Percentiles rank a stretch among this genome's conserved stretches.
Conservation (phyloP, 108 stramenopile species). For the Nannochloropsis salina region DNA sequence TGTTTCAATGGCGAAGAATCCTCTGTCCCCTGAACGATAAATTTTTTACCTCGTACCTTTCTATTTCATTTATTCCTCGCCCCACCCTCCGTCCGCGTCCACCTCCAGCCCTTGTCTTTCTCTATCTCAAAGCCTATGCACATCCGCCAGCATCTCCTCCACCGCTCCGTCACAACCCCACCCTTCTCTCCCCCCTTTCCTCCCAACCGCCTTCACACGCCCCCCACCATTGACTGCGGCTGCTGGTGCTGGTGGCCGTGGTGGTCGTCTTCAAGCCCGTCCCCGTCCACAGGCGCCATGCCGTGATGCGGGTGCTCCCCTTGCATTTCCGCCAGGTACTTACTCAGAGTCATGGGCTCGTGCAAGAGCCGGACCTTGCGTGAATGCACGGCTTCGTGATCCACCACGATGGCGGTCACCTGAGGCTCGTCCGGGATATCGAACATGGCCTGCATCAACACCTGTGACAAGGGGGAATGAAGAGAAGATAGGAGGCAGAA, state of each 20-base stretch:
- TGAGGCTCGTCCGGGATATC: neutral
- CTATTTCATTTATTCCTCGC: no score
- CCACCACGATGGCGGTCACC: neutral
- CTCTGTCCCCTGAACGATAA: no score
- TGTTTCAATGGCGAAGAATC: no score
- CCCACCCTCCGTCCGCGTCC: no score
- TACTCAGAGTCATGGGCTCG: neutral
- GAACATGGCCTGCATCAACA: constrained; percentile 2
- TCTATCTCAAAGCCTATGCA: no score
- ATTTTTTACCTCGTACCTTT: no score
- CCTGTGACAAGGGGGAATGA: neutral
- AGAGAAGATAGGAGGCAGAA: neutral
- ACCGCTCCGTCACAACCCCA: neutral
- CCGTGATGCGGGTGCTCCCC: constrained; percentile 1
- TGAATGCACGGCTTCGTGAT: neutral
- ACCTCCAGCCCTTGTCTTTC: no score
- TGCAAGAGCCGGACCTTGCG: neutral
- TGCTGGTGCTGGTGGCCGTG: neutral
- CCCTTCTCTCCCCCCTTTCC: neutral
- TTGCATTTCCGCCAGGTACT: neutral
- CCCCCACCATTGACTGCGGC: neutral
- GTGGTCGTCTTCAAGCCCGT: neutral
- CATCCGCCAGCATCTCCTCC: no score
- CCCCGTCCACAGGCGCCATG: neutral
- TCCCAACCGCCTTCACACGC: neutral